phyloP scores from a whole-genome alignment of 225 moss, liverwort and hornwort species.

The Neckera pumila region DNA sequence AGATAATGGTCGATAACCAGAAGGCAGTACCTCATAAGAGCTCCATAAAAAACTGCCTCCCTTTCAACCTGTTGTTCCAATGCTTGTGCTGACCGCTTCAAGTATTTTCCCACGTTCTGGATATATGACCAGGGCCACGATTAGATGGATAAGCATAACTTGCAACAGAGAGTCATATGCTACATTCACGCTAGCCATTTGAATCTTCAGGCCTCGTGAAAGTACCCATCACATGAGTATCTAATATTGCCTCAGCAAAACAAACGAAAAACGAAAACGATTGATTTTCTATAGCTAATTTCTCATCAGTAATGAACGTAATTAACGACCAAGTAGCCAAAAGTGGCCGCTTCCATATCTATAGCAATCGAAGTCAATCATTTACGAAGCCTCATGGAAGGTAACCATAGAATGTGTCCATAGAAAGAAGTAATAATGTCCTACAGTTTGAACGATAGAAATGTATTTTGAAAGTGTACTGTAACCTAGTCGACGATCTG shows the following conservation, averaged over 20 bases:
- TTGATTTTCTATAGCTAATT: not conserved
- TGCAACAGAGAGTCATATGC: not conserved
- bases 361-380: not conserved
- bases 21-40: conserved; percentile 78
- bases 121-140: not conserved
- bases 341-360: not conserved
- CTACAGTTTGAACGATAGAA: not conserved
- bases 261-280: not conserved
- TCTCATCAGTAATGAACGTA: not conserved
- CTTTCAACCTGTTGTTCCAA: conserved; percentile 92
- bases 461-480: not conserved
- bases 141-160: not conserved
- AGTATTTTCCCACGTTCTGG: conserved; percentile 88
- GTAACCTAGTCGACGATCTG: not conserved
- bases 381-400: not conserved
- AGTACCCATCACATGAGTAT: not conserved
- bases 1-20: not conserved
- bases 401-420: not conserved
- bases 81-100: conserved; percentile 80
- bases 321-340: not conserved
- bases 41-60: conserved; percentile 95
- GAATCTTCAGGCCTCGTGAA: not conserved
- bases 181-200: not conserved
- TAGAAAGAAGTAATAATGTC: not conserved
- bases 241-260: not conserved